Evolutionary conservation across 805 yeast species (phyloP).

Genomic region (Yueomyces sp.): DNA sequence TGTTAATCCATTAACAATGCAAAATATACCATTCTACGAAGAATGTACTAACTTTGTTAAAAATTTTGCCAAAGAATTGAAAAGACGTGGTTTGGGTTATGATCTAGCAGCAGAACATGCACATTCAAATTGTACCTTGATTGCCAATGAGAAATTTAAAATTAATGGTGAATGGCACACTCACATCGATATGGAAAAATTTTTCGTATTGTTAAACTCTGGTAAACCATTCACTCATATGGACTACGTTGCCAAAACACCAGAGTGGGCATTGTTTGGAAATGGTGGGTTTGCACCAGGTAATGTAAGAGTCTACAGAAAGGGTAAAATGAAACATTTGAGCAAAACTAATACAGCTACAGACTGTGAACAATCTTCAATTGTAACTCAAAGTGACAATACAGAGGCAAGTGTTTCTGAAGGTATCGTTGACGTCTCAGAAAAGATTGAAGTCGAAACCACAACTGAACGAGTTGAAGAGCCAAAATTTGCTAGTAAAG

Average conservation of each 20-base stretch:
- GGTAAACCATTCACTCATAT: constrained; percentile 61
- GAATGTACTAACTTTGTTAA: constrained; percentile 72
- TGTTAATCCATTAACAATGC: constrained; percentile 87
- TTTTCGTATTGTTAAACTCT: constrained; percentile 51
- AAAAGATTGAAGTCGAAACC: too few species aligned
- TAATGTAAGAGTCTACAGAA: constrained; percentile 53
- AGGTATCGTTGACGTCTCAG: too few species aligned
- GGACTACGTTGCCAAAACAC: constrained; percentile 74
- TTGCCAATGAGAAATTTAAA: constrained; percentile 63
- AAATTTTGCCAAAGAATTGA: constrained; percentile 45
- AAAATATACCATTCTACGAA: constrained; percentile 86
- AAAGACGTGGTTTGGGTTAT: constrained; percentile 54
- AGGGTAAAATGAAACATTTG: constrained; percentile 29
- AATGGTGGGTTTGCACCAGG: constrained; percentile 87
- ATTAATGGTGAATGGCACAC: constrained; percentile 72
- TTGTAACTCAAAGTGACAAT: too few species aligned
- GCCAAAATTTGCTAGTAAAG: too few species aligned
- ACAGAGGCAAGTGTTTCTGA: too few species aligned
- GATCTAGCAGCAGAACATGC: constrained; percentile 92
- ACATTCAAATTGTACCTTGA: constrained; percentile 81
- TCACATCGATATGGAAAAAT: constrained; percentile 70
- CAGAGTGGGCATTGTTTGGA: constrained; percentile 87
- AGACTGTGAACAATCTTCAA: background rate
- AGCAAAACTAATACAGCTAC: background rate
- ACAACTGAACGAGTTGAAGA: too few species aligned